Evolutionary conservation across 805 yeast species (phyloP).

Genomic region (Candida jianshihensis): DNA sequence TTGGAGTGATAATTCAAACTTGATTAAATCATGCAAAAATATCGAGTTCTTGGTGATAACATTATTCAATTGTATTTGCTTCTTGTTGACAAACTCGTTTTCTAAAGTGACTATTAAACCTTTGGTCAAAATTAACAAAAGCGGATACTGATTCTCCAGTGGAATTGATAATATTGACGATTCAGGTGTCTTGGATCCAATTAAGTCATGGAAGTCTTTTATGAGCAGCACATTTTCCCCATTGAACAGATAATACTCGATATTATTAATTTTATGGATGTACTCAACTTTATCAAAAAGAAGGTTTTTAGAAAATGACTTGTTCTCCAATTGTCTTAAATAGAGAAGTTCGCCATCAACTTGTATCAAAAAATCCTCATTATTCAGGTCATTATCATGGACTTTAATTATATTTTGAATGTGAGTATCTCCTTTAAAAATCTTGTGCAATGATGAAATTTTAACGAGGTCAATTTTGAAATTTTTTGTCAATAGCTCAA

Average conservation of each 20-base stretch:
- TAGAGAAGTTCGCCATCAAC: slow-evolving; percentile 20
- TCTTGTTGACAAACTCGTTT: slow-evolving; percentile 23
- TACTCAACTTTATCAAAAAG: slow-evolving; percentile 22
- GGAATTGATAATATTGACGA: slow-evolving; percentile 20
- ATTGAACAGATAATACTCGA: slow-evolving; percentile 29
- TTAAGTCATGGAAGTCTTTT: slow-evolving; percentile 10
- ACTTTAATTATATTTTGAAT: slow-evolving; percentile 13
- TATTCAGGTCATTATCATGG: slow-evolving; percentile 2
- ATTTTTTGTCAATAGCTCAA: slow-evolving; percentile 10
- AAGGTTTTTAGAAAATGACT: slow-evolving; percentile 9
- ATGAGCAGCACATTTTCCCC: slow-evolving; percentile 29
- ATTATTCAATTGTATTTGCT: slow-evolving; percentile 27
- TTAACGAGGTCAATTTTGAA: slow-evolving; percentile 17
- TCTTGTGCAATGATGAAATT: slow-evolving; percentile 11
- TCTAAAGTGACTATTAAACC: slow-evolving; percentile 39
- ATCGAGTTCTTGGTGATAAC: slow-evolving; percentile 31
- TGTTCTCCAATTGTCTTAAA: slow-evolving; percentile 6
- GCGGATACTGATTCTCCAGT: slow-evolving; percentile 23
- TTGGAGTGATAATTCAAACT: slow-evolving; percentile 28
- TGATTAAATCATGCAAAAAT: slow-evolving; percentile 39
- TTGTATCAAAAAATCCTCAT: slow-evolving; percentile 18
- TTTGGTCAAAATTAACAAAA: slow-evolving; percentile 17
- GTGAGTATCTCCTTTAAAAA: slow-evolving; percentile 5
- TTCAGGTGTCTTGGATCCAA: slow-evolving; percentile 5
- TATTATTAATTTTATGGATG: slow-evolving; percentile 17